Percentiles rank a stretch among this genome's conserved stretches.
Evolutionary conservation across 169 alveolate species (phyloP).

Genomic region (Plasmodium adleri): DNA sequence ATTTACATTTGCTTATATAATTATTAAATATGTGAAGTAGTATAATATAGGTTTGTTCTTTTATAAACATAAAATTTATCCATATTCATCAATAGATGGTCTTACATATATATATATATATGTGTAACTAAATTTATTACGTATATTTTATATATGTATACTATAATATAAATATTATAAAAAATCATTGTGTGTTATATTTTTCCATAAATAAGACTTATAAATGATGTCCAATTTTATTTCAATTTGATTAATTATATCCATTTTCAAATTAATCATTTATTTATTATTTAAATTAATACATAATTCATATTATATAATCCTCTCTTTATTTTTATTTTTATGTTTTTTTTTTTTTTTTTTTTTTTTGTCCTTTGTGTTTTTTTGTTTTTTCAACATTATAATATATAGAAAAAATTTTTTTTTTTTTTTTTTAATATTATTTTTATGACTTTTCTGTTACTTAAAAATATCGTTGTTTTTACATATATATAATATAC

Average conservation of each 20-base stretch:
- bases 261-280: too few species aligned
- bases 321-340: background rate
- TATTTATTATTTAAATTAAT: too few species aligned
- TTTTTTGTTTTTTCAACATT: conserved; percentile 2
- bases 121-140: background rate
- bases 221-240: conserved; percentile 9
- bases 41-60: too few species aligned
- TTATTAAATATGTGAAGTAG: background rate
- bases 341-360: background rate
- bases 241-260: conserved; percentile 5
- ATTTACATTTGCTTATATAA: background rate
- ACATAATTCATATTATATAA: background rate
- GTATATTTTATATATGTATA: background rate
- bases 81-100: background rate
- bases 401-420: background rate
- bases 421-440: conserved; percentile 3
- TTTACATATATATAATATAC: background rate
- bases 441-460: background rate
- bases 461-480: too few species aligned
- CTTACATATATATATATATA: background rate
- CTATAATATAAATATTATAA: background rate
- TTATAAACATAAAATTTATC: too few species aligned
- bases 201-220: background rate
- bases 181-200: background rate
- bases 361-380: background rate